phyloP scores from a whole-genome alignment of 768 basidiomycete species.

The Kwoniella sp. region DNA sequence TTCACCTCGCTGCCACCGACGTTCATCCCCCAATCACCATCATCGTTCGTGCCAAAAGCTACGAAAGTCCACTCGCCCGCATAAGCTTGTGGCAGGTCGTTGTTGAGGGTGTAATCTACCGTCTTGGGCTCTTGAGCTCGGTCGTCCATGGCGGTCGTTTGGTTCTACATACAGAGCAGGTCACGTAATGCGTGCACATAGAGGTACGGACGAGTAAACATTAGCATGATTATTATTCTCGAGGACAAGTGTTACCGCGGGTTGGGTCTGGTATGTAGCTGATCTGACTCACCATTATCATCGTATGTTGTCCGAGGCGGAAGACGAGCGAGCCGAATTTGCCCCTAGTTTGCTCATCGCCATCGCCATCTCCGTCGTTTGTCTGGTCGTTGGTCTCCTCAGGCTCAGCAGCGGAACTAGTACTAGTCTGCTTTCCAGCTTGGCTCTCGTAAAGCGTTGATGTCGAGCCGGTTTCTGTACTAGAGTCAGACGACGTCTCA shows the following conservation, averaged over 20 bases:
- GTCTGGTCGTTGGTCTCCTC: neutral
- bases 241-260: no score
- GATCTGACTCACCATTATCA: neutral
- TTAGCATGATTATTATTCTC: slow-evolving; percentile 1
- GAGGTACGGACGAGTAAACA: no score
- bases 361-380: neutral
- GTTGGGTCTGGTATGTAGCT: neutral
- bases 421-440: neutral
- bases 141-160: neutral
- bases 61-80: neutral
- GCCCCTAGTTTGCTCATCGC: neutral
- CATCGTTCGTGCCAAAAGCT: neutral
- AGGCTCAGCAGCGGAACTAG: neutral
- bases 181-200: no score
- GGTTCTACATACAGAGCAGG: neutral
- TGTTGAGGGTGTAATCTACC: neutral
- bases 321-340: neutral
- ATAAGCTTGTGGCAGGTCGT: neutral
- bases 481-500: no score
- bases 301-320: neutral
- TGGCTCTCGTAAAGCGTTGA: neutral
- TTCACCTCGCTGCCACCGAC: neutral
- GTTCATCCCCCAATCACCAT: neutral
- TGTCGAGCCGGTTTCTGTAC: neutral
- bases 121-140: neutral